Evolutionary conservation across 306 rosid species (phyloP), one percentile per base, ranked within the genome.

Genomic region (Rubus parviflorus): DNA sequence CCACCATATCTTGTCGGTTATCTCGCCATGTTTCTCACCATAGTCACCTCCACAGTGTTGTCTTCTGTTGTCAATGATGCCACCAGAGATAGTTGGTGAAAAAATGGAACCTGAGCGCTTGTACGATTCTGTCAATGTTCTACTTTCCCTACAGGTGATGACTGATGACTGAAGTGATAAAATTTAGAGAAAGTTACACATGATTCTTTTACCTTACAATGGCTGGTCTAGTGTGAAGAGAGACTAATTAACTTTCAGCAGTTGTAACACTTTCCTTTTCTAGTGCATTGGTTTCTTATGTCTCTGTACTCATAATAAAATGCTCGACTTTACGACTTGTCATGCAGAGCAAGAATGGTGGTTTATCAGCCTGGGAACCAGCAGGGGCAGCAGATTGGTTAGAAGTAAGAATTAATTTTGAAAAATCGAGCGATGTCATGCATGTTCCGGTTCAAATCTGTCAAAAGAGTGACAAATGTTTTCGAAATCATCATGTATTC

Each of bases 261-360:
- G 13, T 42, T n/a, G 48, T 16, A 5, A 30, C 35, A 30, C 35
- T 14, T 72, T 42, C 11, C 8, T 4, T 43, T 79, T 71, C 46
- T 17, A 1, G 22, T 11, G 63, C 35, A 20, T 63, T 17, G 13
- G 40, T 57, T 10, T 1, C 47, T 46, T 25, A 19, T 20, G 25
- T 23, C 12, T 22, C 4, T 12, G 3, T 6, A n/a, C 19, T 53
- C 17, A 41, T 45, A 20, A 58, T 30, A 47, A 35, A 70, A 20
- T 6, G 16, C 30, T 43, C 6, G 20, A 43, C 20, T 53, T 19
- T n/a, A 11, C 15, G 88, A 30, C 57, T 49, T 8, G 60, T 37
- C n/a, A n/a, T 78, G 75, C 62, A 92, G 97, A 86, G 96, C 78
- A 85, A 88, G 70, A 88, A 76, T 9, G 97, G 97, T 37, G 96